These are phyloP conservation scores for Inonotus obliquus DNA, from an alignment of 1,284 basidiomycete species.

Conservation along the genomic window DNA sequence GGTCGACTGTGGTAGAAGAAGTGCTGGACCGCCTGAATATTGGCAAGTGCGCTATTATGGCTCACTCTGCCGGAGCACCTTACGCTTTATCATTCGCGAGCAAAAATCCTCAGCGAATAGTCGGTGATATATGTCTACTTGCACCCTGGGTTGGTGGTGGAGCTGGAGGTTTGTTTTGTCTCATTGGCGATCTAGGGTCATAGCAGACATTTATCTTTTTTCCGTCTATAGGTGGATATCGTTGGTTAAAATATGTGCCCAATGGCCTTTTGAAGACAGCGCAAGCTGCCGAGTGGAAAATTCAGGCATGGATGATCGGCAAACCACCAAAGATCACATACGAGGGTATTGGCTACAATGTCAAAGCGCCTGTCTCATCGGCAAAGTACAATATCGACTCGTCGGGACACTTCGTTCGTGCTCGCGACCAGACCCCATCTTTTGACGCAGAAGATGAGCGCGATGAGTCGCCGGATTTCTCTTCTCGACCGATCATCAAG, in stretches of 20 bases:
- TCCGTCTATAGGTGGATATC: conserved; percentile 71
- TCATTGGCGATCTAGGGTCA: conserved; percentile 13
- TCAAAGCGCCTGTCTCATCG: conserved; percentile 27
- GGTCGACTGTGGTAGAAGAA: conserved; percentile 87
- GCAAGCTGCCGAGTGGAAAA: conserved; percentile 94
- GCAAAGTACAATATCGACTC: conserved; percentile 29
- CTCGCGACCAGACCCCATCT: background rate
- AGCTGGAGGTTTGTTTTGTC: conserved; percentile 64
- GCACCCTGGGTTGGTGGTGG: conserved; percentile 96
- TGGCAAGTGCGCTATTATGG: conserved; percentile 82
- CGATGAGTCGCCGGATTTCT: conserved; percentile 1
- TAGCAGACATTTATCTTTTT: conserved; percentile 17
- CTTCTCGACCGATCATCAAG: conserved; percentile 1
- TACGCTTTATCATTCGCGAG: conserved; percentile 89
- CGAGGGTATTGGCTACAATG: conserved; percentile 74
- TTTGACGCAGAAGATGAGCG: background rate
- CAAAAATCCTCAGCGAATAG: conserved; percentile 67
- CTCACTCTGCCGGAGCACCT: conserved; percentile 95
- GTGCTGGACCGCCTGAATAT: conserved; percentile 81
- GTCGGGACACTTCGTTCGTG: conserved; percentile 1
- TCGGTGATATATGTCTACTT: conserved; percentile 83
- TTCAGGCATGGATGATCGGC: conserved; percentile 94
- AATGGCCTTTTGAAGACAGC: conserved; percentile 91
- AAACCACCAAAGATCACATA: conserved; percentile 83
- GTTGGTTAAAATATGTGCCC: conserved; percentile 96